phyloP scores from a whole-genome alignment of 768 basidiomycete species.

The Boletus patriciae region DNA sequence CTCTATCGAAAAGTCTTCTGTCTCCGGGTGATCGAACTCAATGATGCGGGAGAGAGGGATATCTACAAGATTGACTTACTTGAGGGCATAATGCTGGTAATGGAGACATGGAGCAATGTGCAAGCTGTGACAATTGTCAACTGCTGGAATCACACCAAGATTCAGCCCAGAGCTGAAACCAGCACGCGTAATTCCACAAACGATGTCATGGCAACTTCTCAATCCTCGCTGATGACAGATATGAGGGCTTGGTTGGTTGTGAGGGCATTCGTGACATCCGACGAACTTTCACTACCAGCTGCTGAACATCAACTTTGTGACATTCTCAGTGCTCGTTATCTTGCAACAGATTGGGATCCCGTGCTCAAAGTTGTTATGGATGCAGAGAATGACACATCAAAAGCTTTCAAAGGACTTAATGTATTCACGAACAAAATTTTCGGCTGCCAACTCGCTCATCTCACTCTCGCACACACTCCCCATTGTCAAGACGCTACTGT shows the following conservation, averaged over 20 bases:
- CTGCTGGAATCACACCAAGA: not conserved
- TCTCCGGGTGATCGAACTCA: not conserved
- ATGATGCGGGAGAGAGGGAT: not conserved
- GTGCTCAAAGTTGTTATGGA: too few species aligned
- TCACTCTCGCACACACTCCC: not conserved
- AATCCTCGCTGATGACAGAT: not conserved
- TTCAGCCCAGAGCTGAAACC: not conserved
- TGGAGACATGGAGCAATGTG: constrained; percentile 2
- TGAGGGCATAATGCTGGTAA: not conserved
- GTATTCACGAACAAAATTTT: not conserved
- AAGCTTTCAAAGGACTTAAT: too few species aligned
- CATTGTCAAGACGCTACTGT: too few species aligned
- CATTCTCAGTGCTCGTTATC: too few species aligned
- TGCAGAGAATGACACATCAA: too few species aligned
- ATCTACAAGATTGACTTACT: constrained; percentile 12
- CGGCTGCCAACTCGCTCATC: not conserved
- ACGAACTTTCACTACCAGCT: too few species aligned
- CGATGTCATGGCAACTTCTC: not conserved
- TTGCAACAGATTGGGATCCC: too few species aligned
- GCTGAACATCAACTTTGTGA: too few species aligned
- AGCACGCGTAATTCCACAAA: not conserved
- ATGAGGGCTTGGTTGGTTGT: not conserved
- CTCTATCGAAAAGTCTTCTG: constrained; percentile 20
- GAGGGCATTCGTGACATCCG: too few species aligned
- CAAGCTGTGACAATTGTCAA: not conserved